Evolutionary conservation across 2,329 filamentous ascomycete species (phyloP), one percentile per base, ranked within the genome.

Genomic region (Cercospora sesami): DNA sequence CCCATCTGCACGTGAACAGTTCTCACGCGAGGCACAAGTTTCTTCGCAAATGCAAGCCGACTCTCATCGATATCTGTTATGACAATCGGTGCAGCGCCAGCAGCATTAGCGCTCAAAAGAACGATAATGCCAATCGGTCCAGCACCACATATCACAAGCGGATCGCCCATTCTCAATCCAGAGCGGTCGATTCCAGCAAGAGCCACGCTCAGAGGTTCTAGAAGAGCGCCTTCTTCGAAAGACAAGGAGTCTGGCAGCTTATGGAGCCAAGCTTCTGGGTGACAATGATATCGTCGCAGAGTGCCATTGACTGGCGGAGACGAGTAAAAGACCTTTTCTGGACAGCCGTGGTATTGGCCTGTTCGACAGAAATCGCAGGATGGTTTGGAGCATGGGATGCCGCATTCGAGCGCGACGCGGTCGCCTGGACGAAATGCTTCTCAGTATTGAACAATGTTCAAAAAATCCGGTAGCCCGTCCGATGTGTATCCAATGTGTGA

Each of bases 201-300:
- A 2, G 83, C 83, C 3, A 84, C 81, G 16, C 79, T 79, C 9
- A 85, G 74, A 6, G 84, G 83, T 75, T 85, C 84, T 9, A 85
- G 78, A 5, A 86, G 75, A 0, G 80, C 80, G 0, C 81, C 82
- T 63, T 84, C 82, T 33, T 81, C 75, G 45, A 81, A 79, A 5
- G 73, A 76, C 12, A 83, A 72, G 1, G 68, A 72, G n/a, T 75
- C 75, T 0, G 81, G 81, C 0, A 84, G 69, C 33, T 75, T 78
- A 57, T 78, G 76, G 23, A 76, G 66, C 73, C 74, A 76, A 2
- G 73, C 72, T 60, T 71, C 76, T 2, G 75, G 72, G 66, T 78
- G 76, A 33, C 69, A 74, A 53, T 76, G 75, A 55, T 77, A 77
- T 30, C 76, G 67, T 16, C 75, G 72, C 14, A 78, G 66, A 1